Percentiles rank a stretch among this genome's conserved stretches.
These are phyloP conservation scores for Auriscalpium vulgare DNA, from an alignment of 768 basidiomycete species.

Conservation along the genomic window DNA sequence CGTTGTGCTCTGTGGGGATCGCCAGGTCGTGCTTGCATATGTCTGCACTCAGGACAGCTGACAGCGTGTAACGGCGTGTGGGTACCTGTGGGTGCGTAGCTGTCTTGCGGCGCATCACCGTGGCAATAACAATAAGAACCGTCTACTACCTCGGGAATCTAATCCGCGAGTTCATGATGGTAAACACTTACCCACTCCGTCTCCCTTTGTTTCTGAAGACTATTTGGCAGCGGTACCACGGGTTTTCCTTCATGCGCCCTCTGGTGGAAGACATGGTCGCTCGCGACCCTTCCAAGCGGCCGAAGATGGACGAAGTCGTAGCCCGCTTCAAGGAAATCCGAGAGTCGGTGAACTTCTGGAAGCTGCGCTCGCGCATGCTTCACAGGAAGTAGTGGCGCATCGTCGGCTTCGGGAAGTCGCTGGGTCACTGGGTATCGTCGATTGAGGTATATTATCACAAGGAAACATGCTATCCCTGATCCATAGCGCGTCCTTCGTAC, in stretches of 20 bases:
- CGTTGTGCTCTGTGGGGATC: too few species aligned
- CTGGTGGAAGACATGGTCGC: slow-evolving; percentile 27
- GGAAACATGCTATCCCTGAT: slow-evolving; percentile 6
- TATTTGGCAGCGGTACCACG: too few species aligned
- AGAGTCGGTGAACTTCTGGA: slow-evolving; percentile 20
- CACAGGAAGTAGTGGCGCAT: slow-evolving; percentile 5
- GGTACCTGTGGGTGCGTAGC: too few species aligned
- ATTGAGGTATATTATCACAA: background rate
- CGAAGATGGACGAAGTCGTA: slow-evolving; percentile 31
- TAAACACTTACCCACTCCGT: background rate
- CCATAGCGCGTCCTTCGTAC: background rate
- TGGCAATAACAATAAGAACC: too few species aligned
- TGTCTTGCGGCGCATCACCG: too few species aligned
- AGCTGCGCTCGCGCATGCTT: slow-evolving; percentile 7
- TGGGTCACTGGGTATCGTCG: slow-evolving; percentile 3
- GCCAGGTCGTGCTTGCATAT: too few species aligned
- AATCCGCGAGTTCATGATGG: slow-evolving; percentile 7
- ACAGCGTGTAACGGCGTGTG: too few species aligned
- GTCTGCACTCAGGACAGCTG: too few species aligned
- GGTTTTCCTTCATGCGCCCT: background rate
- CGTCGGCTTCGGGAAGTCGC: background rate
- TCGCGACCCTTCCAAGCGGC: slow-evolving; percentile 26
- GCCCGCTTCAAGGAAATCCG: slow-evolving; percentile 23
- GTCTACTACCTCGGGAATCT: too few species aligned
- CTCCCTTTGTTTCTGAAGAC: background rate